Evolutionary conservation across 208 protist genomes (phyloP), one percentile per base, ranked within the genome.

Genomic region (Acanthamoeba healyi): DNA sequence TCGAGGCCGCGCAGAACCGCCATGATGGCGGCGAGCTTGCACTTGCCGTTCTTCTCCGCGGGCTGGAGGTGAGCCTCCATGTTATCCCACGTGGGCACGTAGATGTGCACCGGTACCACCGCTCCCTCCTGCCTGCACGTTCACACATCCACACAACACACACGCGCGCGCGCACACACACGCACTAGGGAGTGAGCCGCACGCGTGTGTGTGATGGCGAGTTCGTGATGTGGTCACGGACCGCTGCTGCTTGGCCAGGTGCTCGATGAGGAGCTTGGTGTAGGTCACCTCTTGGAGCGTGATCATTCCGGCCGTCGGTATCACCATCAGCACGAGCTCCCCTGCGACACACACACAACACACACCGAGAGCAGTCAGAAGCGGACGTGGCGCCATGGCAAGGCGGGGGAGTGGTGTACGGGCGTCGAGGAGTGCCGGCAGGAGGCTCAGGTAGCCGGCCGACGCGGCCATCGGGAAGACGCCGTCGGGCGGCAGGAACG

Each of bases 311-410:
- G 70, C 70, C 36, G 70, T 79, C 0, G 70, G 70, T 10, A 79
- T 19, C 36, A 79, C 70, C 70, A 79, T 79, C 70, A 79, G 70
- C 70, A 79, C 70, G 36, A 79, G 70, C 36, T 79, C 70, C 19
- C 70, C 70, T 79, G n/a, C 3, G 15, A 74, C 65, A 74, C 12
- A 4, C 4, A 49, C 10, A 67, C 5, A 67, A 67, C 5, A 4
- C 61, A 67, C 44, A 12, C 4, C 44, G 44, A 15, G 44, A 12
- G 12, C 9, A 49, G 44, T 49, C 44, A 49, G 44, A 49, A 61
- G 54, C 2, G 2, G 10, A 19, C 12, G 54, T 61, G 12, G 54
- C 7, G 54, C 54, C 2, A 26, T n/a, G 12, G 54, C 19, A n/a
- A 61, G 19, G 5, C 54, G 22, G 17, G 54, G 58, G 22, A n/a